A percentile compares a stretch with the other conserved stretches of the same genome.
These are phyloP conservation scores for Balansia obtecta DNA, from an alignment of 2,329 filamentous ascomycete species.

Conservation along the genomic window DNA sequence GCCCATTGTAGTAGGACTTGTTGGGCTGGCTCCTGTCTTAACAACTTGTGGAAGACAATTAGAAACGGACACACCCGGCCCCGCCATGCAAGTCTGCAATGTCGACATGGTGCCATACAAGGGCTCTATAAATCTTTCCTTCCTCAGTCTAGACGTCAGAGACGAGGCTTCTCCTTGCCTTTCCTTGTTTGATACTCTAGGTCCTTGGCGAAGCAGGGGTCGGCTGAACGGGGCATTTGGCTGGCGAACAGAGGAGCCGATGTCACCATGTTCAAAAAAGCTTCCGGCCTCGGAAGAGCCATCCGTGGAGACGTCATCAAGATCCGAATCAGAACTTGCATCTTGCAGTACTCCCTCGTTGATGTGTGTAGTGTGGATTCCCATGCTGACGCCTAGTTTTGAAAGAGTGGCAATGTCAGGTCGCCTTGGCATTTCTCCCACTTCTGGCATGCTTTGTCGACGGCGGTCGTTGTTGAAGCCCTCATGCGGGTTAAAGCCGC, in stretches of 20 bases:
- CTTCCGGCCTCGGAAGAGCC: conserved; percentile 19
- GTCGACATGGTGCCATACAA: conserved; percentile 23
- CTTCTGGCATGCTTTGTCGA: conserved; percentile 40
- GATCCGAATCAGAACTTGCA: conserved; percentile 17
- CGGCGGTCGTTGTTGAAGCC: conserved; percentile 16
- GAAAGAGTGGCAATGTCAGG: conserved; percentile 39
- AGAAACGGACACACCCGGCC: conserved; percentile 2
- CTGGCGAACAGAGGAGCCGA: conserved; percentile 15
- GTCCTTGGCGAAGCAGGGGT: conserved; percentile 11
- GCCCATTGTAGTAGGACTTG: neutral
- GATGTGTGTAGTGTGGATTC: conserved; percentile 65
- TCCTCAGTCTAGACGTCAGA: conserved; percentile 8
- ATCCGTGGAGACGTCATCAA: conserved; percentile 22
- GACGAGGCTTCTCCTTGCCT: conserved; percentile 8
- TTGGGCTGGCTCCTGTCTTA: conserved; percentile 2
- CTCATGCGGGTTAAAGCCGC: conserved; percentile 31
- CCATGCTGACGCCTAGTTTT: conserved; percentile 52
- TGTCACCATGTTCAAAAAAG: conserved; percentile 11
- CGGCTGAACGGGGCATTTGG: conserved; percentile 8
- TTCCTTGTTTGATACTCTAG: neutral
- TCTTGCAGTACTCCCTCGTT: conserved; percentile 46
- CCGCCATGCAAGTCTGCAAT: conserved; percentile 9
- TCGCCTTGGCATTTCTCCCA: conserved; percentile 49
- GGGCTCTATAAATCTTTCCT: conserved; percentile 8
- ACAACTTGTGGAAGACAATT: conserved; percentile 7